Base-by-base conservation (phyloP, 352 stramenopile genomes). In the Phytophthora colocasiae region DNA sequence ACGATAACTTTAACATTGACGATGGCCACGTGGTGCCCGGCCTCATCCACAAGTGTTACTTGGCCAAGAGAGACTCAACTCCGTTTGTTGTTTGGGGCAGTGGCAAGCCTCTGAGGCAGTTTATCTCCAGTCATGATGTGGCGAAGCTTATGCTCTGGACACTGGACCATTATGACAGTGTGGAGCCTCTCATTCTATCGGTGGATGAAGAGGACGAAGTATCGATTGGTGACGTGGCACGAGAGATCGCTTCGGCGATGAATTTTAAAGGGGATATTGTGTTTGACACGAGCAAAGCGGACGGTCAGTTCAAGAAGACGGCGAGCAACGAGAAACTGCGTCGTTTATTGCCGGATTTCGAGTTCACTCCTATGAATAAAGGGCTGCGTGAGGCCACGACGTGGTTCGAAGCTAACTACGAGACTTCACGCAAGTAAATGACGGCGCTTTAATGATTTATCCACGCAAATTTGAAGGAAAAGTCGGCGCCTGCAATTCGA, bases 301-400 rank as follows among this genome's bases (percentile, higher is more conserved):
- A 99, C 77, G 98, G 98, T 6, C 98, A 99, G 80, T 99, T 97
- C 83, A 99, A 99, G 83, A 99, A 99, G 84, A 99, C 98, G 12
- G 97, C 97, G 3, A 97, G 83, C 68, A 99, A 99, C 69, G 91
- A 82, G 15, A 99, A 99, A 68, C 78, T 99, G 63, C 87, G 93
- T 22, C 70, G 63, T 36, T 86, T 95, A 24, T 68, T 89, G 40
- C 96, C 97, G 4, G 64, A 78, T 7, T 99, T 99, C 69, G 65
- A 98, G 67, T 99, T 99, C 74, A 99, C 94, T 14, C 67, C 88
- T 5, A 98, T 99, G 29, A 69, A 86, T 19, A 78, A 98, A 15
- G 97, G 96, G 0, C 66, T 93, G 6, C 56, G 31, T 10, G 73
- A 89, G 36, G 69, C 81, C 1, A 76, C 87, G 7, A 48, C 34